These are phyloP conservation scores for Schizothecium vesticola DNA, from an alignment of 495 filamentous ascomycete species.

Conservation along the genomic window DNA sequence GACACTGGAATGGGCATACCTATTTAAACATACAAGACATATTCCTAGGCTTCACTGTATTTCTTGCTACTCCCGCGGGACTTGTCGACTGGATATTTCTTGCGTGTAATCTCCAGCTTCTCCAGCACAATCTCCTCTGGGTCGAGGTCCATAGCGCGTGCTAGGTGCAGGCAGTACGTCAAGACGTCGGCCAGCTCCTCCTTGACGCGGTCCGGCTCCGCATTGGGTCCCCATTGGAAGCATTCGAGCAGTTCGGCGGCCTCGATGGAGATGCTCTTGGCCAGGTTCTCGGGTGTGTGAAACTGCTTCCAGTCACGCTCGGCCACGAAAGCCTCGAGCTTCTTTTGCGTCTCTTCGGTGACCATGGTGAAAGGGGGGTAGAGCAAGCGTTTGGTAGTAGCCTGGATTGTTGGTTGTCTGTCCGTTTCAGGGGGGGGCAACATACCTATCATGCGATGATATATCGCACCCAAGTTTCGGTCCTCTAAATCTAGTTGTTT, in stretches of 20 bases:
- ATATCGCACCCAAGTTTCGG: no score
- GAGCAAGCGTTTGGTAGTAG: background rate
- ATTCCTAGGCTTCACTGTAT: background rate
- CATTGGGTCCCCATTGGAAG: slow-evolving; percentile 8
- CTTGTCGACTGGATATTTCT: slow-evolving; percentile 9
- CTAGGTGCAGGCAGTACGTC: slow-evolving; percentile 12
- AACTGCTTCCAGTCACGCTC: slow-evolving; percentile 10
- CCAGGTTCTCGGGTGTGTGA: slow-evolving; percentile 12
- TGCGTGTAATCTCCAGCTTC: slow-evolving; percentile 12
- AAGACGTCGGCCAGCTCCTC: slow-evolving; percentile 15
- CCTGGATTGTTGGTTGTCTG: background rate
- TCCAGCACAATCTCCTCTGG: slow-evolving; percentile 9
- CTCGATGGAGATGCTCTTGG: slow-evolving; percentile 15
- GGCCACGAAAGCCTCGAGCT: slow-evolving; percentile 10
- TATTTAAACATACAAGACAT: no score
- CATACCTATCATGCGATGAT: no score
- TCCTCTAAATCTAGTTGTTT: background rate
- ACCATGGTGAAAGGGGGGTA: background rate
- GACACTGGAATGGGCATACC: background rate
- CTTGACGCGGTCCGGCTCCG: slow-evolving; percentile 6
- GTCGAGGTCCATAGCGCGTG: background rate
- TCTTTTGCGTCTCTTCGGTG: background rate
- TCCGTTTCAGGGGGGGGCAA: background rate
- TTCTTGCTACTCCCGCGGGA: background rate
- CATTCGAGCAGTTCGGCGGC: slow-evolving; percentile 14